These are phyloP conservation scores for Naganishia liquefaciens DNA, from an alignment of 1,284 basidiomycete genomes.

Conservation along the genomic window DNA sequence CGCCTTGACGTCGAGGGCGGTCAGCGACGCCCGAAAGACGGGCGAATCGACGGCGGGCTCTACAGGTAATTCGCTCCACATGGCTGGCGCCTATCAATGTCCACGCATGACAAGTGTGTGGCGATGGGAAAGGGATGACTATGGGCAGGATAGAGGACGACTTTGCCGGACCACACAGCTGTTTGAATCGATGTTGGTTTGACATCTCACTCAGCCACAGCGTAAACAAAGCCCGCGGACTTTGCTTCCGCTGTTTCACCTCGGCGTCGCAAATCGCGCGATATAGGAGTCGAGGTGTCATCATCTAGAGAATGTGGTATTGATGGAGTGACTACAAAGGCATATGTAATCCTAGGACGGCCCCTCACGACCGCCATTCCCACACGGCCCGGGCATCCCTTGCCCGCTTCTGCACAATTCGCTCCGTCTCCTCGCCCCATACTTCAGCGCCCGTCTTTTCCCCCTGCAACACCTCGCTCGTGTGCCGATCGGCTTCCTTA, in stretches of 20 bases:
- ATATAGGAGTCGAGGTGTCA: neutral
- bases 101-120: neutral
- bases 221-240: neutral
- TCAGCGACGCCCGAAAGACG: conserved; percentile 48
- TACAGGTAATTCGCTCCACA: conserved; percentile 36
- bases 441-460: conserved; percentile 59
- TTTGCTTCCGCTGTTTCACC: conserved; percentile 3
- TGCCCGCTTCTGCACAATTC: conserved; percentile 57
- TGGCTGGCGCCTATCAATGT: neutral
- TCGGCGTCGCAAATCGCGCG: neutral
- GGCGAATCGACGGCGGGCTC: conserved; percentile 48
- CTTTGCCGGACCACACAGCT: neutral
- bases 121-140: neutral
- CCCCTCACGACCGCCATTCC: conserved; percentile 37
- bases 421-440: conserved; percentile 66
- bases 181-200: no score
- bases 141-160: neutral
- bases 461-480: conserved; percentile 58
- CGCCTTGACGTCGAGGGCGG: conserved; percentile 47
- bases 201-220: neutral
- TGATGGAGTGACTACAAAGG: no score
- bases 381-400: conserved; percentile 58
- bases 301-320: no score
- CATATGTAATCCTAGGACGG: neutral
- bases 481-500: conserved; percentile 70